Evolutionary conservation across 1,139 yeast species (phyloP), one percentile per base, ranked within the genome.

Genomic region (Zygoascus meyerae): DNA sequence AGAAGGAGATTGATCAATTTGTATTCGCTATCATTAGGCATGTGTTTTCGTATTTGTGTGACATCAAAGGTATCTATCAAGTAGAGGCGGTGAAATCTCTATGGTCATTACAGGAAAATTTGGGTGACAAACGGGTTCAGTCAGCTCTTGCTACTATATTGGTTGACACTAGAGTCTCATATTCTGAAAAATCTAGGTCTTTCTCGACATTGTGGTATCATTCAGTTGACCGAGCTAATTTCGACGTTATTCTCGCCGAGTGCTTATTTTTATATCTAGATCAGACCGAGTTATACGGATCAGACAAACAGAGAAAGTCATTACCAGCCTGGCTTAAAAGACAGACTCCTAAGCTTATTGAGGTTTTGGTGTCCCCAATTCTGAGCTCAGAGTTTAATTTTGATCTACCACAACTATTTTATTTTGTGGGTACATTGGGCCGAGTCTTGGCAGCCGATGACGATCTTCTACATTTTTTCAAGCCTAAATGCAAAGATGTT

Each of bases 261-360:
- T 92, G 95, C 0, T 64, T 87, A n/a, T 79, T 81, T 51, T 59
- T 86, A 4, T 67, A 86, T 10, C 60, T 86, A 15, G 95, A 87
- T 59, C 84, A 78, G 43, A 60, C 85, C 16, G 73, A 35, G 3
- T 28, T 12, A 3, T 28, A 9, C 30, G 42, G 42, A 14, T 29
- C 21, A 29, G 34, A 35, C 6, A 69, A 34, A 61, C 67, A 1
- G 14, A 15, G 21, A 14, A 18, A 18, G 10, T 67, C 73, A 42
- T 68, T 68, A 45, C 40, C 46, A 7, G 16, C 36, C n/a, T 42
- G 45, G 45, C 35, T 42, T 9, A 42, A 42, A 30, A 28, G 39
- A 3, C 41, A 42, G 30, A 29, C 17, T 8, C 29, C 33, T 2
- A 42, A 36, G 30, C 36, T 42, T 1, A n/a, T 85, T 53, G 77